Evolutionary conservation across 2,329 filamentous ascomycete species (phyloP), one percentile per base, ranked within the genome.

Genomic region (Magnaporthiopsis rhizophila): DNA sequence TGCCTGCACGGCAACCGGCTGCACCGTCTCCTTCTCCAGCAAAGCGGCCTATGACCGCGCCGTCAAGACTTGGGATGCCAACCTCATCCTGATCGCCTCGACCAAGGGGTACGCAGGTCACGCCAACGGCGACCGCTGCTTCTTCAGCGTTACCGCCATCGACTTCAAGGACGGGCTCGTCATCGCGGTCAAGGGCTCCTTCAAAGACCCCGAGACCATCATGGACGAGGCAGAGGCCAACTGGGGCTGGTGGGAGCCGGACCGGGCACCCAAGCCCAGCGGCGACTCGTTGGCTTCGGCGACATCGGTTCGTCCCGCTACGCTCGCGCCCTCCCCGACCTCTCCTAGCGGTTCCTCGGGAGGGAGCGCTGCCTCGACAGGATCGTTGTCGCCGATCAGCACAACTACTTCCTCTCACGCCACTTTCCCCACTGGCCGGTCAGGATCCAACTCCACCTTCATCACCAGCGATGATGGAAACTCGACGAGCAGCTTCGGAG

Each of bases 311-410:
- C 38, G 38, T 13, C 18, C 38, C 15, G 38, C 38, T 15, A 53
- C 45, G 18, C 45, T 53, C n/a, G 59, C 63, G 11, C 79, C 80
- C 53, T 80, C 77, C 21, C 79, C 75, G 8, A 74, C 76, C 34
- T 72, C 72, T 21, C 75, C 24, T 15, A 69, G 38, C 38, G 38
- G 38, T 6, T 4, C 13, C 13, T 18, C 45, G 5, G 9, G 45
- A 21, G 45, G 45, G n/a, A 53, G 21, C 8, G n/a, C 45, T 24
- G 21, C 45, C 45, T 53, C n/a, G 6, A 7, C 45, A 0, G n/a
- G 45, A 53, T 11, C 21, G 1, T 53, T 24, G 2, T 53, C 7
- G n/a, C 45, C 3, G 6, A 8, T 21, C 45, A 53, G 38, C 38
- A 18, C 38, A 13, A 7, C 15, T 18, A 45, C 38, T 18, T 45